Evolutionary conservation across 2,329 filamentous ascomycete species (phyloP), one percentile per base, ranked within the genome.

Genomic region (Aureobasidium zeae): DNA sequence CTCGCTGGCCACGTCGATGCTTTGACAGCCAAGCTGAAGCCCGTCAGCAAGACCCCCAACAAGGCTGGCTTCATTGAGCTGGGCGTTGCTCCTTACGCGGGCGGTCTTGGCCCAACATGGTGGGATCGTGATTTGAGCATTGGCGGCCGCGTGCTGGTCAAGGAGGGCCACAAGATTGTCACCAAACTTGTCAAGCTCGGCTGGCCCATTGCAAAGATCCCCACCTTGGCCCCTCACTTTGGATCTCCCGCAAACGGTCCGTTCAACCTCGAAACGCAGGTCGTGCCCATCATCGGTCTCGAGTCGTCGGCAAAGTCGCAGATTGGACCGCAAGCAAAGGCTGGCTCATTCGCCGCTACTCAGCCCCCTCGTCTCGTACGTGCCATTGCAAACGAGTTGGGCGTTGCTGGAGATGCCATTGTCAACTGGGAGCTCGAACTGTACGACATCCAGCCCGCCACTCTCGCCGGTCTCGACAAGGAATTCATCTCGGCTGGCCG

Each of bases 391-490:
- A 74, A 74, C 11, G 74, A 91, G 60, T 73, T 96, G n/a, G 77
- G 77, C 21, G 76, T 96, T 49, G 67, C 71, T 41, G n/a, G n/a
- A n/a, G 77, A 85, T 49, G 47, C 35, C 17, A 94, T 98, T 50
- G 69, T 94, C 46, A 93, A 91, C 68, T 98, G 91, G 91, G 91
- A 98, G 60, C 77, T 96, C 26, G 91, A 98, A 66, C 80, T 98
- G 22, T 98, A 83, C 59, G 91, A 96, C 64, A 76, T 77, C 3
- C 87, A 95, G 61, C 85, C 88, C 7, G 88, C 88, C 1, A 79
- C 81, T 29, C 74, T 86, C 13, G 81, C 85, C 52, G 91, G 91
- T 10, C 64, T 98, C 46, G 85, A 94, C 55, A 86, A 83, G 60
- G 89, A 96, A 55, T 82, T 98, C 61, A 94, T 98, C 64, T 94